A percentile compares a stretch with the other conserved stretches of the same genome.
These are phyloP conservation scores for Aspergillus piperis DNA, from an alignment of 2,329 filamentous ascomycete genomes.

Conservation along the genomic window DNA sequence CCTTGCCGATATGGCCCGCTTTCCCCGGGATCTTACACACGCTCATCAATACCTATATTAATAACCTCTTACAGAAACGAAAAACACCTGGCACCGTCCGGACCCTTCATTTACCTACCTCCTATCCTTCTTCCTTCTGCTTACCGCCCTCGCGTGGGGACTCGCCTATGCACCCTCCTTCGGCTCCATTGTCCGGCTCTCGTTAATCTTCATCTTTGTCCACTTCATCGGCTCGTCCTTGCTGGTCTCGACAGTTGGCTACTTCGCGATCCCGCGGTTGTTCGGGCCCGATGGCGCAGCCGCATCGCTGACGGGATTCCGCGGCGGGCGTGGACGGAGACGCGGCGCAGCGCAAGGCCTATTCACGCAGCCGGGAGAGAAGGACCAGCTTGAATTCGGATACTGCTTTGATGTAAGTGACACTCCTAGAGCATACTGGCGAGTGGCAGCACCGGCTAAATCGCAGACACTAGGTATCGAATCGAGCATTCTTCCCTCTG, in stretches of 20 bases:
- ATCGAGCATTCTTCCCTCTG: conserved; percentile 67
- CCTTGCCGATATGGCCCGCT: background rate
- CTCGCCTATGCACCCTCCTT: conserved; percentile 55
- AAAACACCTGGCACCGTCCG: conserved; percentile 69
- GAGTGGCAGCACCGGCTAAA: background rate
- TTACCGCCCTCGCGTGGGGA: conserved; percentile 60
- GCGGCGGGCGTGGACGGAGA: conserved; percentile 49
- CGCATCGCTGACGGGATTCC: conserved; percentile 48
- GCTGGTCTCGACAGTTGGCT: conserved; percentile 62
- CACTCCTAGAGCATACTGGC: background rate
- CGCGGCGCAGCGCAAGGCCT: conserved; percentile 55
- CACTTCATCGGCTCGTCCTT: conserved; percentile 65
- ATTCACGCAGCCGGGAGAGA: conserved; percentile 57
- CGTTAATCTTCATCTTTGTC: conserved; percentile 52
- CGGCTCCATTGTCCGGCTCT: conserved; percentile 49
- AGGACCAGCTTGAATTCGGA: conserved; percentile 67
- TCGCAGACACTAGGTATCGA: conserved; percentile 53
- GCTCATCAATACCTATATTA: background rate
- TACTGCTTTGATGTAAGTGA: conserved; percentile 67
- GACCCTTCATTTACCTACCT: conserved; percentile 71
- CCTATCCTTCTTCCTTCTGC: conserved; percentile 64
- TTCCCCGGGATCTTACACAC: background rate
- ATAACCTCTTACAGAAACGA: conserved; percentile 55
- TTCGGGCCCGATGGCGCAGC: conserved; percentile 57
- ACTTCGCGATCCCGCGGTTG: conserved; percentile 63